Conservation (phyloP, 2,329 filamentous ascomycete genomes). For the Aspergillus carbonarius region DNA sequence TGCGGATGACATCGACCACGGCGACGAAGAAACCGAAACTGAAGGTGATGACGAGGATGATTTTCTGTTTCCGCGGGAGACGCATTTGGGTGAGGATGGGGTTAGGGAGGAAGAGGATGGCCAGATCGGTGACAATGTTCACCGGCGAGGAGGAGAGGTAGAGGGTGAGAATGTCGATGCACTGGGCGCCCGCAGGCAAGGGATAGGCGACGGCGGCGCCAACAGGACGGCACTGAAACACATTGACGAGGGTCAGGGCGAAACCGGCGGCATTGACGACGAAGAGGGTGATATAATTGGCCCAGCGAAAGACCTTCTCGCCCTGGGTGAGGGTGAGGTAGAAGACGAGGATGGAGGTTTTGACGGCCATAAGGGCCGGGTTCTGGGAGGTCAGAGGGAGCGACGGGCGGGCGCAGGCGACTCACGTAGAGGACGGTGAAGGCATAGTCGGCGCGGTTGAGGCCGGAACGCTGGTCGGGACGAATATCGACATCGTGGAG, state of each 20-base stretch:
- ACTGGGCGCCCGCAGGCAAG: conserved; percentile 48
- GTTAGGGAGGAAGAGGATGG: conserved; percentile 82
- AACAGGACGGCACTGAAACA: conserved; percentile 80
- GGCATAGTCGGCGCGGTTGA: conserved; percentile 55
- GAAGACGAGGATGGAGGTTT: conserved; percentile 89
- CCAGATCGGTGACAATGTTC: conserved; percentile 88
- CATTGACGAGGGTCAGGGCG: conserved; percentile 80
- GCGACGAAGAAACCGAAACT: conserved; percentile 83
- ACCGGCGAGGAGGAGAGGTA: conserved; percentile 77
- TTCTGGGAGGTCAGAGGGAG: conserved; percentile 56
- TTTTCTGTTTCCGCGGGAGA: conserved; percentile 80
- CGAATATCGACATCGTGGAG: conserved; percentile 42
- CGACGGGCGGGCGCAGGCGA: conserved; percentile 13
- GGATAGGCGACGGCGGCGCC: conserved; percentile 63
- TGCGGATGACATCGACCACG: conserved; percentile 82
- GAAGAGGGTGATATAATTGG: conserved; percentile 75
- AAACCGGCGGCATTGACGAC: conserved; percentile 77
- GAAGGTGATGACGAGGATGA: conserved; percentile 83
- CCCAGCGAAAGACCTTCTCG: conserved; percentile 72
- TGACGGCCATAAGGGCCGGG: conserved; percentile 84
- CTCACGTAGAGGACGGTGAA: conserved; percentile 62
- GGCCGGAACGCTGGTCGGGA: conserved; percentile 25
- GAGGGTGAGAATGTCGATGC: conserved; percentile 62
- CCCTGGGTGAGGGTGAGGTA: conserved; percentile 81
- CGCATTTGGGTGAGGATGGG: conserved; percentile 85